Base-by-base conservation (phyloP, 1,284 basidiomycete genomes). In the Puccinia horiana region DNA sequence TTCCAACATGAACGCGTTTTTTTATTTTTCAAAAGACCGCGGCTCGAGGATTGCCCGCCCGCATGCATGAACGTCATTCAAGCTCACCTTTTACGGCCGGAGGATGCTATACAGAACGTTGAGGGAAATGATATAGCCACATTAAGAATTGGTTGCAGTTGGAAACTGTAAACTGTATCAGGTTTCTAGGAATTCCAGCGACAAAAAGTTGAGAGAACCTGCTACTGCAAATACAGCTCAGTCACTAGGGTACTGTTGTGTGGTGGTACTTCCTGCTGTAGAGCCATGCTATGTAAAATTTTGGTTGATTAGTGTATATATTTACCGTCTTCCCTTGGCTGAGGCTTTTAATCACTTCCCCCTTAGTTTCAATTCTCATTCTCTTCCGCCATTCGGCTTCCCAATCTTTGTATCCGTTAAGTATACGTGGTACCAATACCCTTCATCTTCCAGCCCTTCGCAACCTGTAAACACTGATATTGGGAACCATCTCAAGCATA, bases 131-230 rank as follows among this genome's bases (percentile, higher is more conserved):
- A 65, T 65, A 65, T 65, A 65, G 26, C 61, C 61, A 65, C 26
- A 40, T 65, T 65, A 65, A 65, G 9, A 65, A 65, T 40, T 65
- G 35, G 61, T 65, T 65, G 61, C 61, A 23, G 18, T 58, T 58
- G 56, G 56, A 58, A 58, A 58, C 56, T 40, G 61, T 14, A 40
- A 40, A 65, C 61, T 65, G 61, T 65, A 65, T 65, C 29, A 35
- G 61, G 61, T 65, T 65, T 40, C 61, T 40, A 40, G 18, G 35
- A 65, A 65, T 65, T 65, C 61, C 11, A 65, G 58, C 14, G 61
- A 65, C 35, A 35, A 65, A 65, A 40, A 40, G 18, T 40, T 65
- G 32, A 37, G 32, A 32, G 61, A 65, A 35, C 18, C 35, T 40
- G 32, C 1, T 40, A 35, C 29, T 23, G 12, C 32, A 65, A 65